phyloP scores from a whole-genome alignment of 2,329 filamentous ascomycete species.

The Paracorniculantispora psalliotae region DNA sequence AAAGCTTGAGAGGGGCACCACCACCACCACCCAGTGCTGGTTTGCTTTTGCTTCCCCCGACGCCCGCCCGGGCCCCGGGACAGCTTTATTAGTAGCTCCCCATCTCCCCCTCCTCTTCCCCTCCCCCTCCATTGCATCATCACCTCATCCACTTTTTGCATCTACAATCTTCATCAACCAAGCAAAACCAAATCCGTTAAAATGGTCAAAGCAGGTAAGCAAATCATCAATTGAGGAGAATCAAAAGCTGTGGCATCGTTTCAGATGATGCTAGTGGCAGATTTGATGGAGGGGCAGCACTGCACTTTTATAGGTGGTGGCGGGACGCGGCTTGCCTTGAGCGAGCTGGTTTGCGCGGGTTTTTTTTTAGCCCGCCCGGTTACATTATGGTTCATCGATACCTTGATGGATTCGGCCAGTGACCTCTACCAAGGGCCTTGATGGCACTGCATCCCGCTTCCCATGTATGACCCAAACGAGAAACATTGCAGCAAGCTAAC shows the following conservation, averaged over 20 bases:
- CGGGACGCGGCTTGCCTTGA: neutral
- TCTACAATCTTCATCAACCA: conserved; percentile 20
- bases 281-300: conserved; percentile 10
- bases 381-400: conserved; percentile 20
- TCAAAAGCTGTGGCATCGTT: conserved; percentile 11
- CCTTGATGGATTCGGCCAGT: conserved; percentile 42
- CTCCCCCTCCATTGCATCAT: conserved; percentile 14
- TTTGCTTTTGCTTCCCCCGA: neutral
- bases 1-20: neutral
- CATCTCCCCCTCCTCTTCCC: conserved; percentile 8
- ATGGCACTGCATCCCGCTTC: conserved; percentile 20
- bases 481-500: neutral
- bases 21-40: too few species aligned
- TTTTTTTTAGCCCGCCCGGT: conserved; percentile 27
- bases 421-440: conserved; percentile 25
- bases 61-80: neutral
- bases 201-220: conserved; percentile 98
- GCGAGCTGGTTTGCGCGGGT: conserved; percentile 58
- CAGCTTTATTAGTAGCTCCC: conserved; percentile 10
- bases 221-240: conserved; percentile 16
- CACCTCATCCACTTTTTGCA: conserved; percentile 13
- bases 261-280: neutral
- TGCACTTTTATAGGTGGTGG: conserved; percentile 7
- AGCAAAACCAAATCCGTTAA: conserved; percentile 53
- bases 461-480: neutral